Base-by-base conservation (phyloP, 1,139 yeast genomes). In the Hemisphaericaspora xylanilytica region DNA sequence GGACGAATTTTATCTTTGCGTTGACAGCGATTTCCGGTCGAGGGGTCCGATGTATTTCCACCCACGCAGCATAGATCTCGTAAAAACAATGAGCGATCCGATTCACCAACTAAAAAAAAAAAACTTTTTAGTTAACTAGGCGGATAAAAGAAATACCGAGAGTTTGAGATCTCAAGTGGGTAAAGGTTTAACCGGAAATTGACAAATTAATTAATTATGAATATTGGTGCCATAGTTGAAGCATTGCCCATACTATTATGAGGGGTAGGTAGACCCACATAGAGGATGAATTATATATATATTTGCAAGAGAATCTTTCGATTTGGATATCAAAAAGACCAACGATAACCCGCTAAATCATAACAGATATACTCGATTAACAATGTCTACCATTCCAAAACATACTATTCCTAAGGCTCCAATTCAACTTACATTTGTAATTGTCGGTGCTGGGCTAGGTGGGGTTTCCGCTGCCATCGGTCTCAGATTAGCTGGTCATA, bases 371-470 rank as follows among this genome's bases (percentile, higher is more conserved):
- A n/a, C n/a, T n/a, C n/a, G n/a, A 20, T 20, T 9, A 10, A 3
- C 12, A 14, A 36, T 20, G 28, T 12, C 27, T 20, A n/a, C 33
- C 12, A 38, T 35, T 35, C 41, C 41, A 16, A 35, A 34, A 18
- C 41, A 41, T 35, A 25, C 28, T 16, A 38, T 44, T 25, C 35
- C 37, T 27, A 17, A 35, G 14, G 33, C 45, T n/a, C 28, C 31
- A 20, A 28, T 36, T n/a, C 22, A 31, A 18, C 38, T 36, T 20
- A 36, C 37, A 3, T 37, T 38, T 28, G 30, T 41, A 21, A 21
- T 43, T 15, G 46, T 36, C n/a, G 71, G 71, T 12, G 72, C 68
- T 5, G 72, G 72, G 7, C 54, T 66, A 15, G 71, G 70, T 24
- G 70, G 70, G 9, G 51, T 65, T 33, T 55, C 68, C 3, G 59